These are phyloP conservation scores for Cytospora chrysosperma DNA, from an alignment of 2,329 filamentous ascomycete genomes.

Conservation along the genomic window DNA sequence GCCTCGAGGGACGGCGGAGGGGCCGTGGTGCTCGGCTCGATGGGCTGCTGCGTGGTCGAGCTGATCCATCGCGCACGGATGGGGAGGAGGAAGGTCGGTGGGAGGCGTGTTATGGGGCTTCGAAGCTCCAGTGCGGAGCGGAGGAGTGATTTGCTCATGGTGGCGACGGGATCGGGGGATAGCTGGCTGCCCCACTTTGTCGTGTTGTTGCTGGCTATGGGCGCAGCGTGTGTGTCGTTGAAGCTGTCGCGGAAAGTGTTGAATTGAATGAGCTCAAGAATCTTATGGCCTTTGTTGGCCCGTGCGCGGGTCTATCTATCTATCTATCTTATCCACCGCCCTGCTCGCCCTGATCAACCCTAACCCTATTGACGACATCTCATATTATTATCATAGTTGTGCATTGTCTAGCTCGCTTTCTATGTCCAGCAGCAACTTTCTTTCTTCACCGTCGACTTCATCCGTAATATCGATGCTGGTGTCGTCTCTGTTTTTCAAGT, in stretches of 20 bases:
- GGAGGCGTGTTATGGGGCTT: slow-evolving; percentile 43
- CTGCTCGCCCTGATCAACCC: not conserved
- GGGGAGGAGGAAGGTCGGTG: slow-evolving; percentile 52
- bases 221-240: not conserved
- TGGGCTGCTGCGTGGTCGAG: slow-evolving; percentile 48
- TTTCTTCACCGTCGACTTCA: too few species aligned
- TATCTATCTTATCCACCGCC: not conserved
- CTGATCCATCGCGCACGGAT: slow-evolving; percentile 49
- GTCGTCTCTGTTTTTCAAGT: too few species aligned
- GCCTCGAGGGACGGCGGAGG: slow-evolving; percentile 5
- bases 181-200: not conserved
- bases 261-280: slow-evolving; percentile 3
- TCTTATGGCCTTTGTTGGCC: slow-evolving; percentile 9
- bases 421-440: too few species aligned
- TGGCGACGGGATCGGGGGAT: not conserved
- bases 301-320: too few species aligned
- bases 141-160: slow-evolving; percentile 60
- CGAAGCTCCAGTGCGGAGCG: slow-evolving; percentile 63
- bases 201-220: not conserved
- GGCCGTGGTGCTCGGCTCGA: slow-evolving; percentile 38
- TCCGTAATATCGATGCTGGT: not conserved
- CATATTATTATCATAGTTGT: too few species aligned
- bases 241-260: not conserved
- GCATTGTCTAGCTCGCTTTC: too few species aligned
- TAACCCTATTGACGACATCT: slow-evolving; percentile 7